Percentiles rank a stretch among this genome's conserved stretches.
Evolutionary conservation across 2,329 filamentous ascomycete species (phyloP).

Genomic region (Aspergillus bombycis): DNA sequence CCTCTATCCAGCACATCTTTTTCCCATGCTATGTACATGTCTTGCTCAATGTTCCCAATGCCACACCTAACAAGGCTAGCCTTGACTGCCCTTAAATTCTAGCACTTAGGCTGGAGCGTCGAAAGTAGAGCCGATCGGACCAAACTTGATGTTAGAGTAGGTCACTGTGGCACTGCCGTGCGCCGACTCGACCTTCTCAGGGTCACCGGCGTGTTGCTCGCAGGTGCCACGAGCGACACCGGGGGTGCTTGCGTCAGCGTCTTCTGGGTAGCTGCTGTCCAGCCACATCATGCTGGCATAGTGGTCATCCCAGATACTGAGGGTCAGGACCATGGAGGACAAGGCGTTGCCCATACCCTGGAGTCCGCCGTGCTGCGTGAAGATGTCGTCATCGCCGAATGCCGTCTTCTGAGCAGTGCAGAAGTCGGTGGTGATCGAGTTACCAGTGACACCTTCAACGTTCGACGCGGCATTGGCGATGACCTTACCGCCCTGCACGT

Average conservation of each 20-base stretch:
- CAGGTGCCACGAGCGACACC: slow-evolving; percentile 61
- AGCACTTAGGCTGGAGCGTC: slow-evolving; percentile 13
- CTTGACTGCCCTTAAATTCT: neutral
- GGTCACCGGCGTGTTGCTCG: slow-evolving; percentile 54
- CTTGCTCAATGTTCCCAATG: neutral
- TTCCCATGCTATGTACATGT: slow-evolving; percentile 10
- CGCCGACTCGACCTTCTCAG: slow-evolving; percentile 53
- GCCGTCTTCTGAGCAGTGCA: slow-evolving; percentile 59
- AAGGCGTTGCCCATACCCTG: slow-evolving; percentile 57
- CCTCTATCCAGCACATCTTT: slow-evolving; percentile 10
- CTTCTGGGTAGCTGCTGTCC: slow-evolving; percentile 65
- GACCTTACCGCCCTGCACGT: slow-evolving; percentile 64
- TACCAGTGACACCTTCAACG: slow-evolving; percentile 52
- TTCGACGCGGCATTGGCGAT: slow-evolving; percentile 57
- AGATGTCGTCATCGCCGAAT: slow-evolving; percentile 59
- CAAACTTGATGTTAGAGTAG: slow-evolving; percentile 64
- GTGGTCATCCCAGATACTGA: slow-evolving; percentile 66
- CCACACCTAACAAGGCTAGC: neutral
- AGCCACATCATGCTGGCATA: slow-evolving; percentile 73
- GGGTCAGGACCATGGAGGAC: slow-evolving; percentile 62
- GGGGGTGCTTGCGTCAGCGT: slow-evolving; percentile 42
- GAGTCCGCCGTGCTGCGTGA: slow-evolving; percentile 59
- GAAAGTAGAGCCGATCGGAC: slow-evolving; percentile 59
- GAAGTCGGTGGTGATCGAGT: slow-evolving; percentile 60
- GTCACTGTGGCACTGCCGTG: slow-evolving; percentile 54